Evolutionary conservation across 2,329 filamentous ascomycete genomes (phyloP), one percentile per base, ranked within the genome.

Genomic region (Cercospora zeina): DNA sequence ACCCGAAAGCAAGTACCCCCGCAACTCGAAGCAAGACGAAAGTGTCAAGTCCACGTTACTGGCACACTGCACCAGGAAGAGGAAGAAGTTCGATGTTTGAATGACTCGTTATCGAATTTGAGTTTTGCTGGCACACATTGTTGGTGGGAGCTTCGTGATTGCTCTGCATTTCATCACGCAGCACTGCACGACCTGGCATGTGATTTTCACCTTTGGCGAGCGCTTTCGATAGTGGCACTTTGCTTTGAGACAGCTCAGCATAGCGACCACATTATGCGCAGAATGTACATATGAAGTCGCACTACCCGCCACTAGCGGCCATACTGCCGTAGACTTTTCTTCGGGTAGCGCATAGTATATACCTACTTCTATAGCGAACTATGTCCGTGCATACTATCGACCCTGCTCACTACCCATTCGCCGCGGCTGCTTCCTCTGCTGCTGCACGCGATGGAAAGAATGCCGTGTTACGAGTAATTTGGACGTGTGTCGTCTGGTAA

Each of bases 21-120:
- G 67, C 49, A 59, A 67, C 31, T 69, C 66, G 42, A 80, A 79
- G 69, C 71, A 78, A 54, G 66, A 72, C 16, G 51, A 64, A 3
- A 36, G 50, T 11, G 68, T 78, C 2, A 76, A 73, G 67, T 36
- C 63, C 6, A 68, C 73, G 4, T 66, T 79, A 6, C 66, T 73
- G 24, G 42, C 55, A 14, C 59, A 63, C 47, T 68, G 67, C 36
- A 65, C 63, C 53, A 61, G 67, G 53, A 67, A 62, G 65, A 63
- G 50, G 55, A 68, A 68, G 63, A 68, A 64, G 61, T 68, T 68
- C 54, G 67, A 67, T 24, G 42, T 64, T 39, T 62, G 53, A 64
- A 27, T 51, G 62, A 59, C 49, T 42, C 54, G 51, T 51, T 31
- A 61, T 51, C 34, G 45, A 54, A 45, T 53, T 53, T 47, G 54